Evolutionary conservation across 129 eudicot species (phyloP), one percentile per base, ranked within the genome.

Genomic region (Arctium lappa): DNA sequence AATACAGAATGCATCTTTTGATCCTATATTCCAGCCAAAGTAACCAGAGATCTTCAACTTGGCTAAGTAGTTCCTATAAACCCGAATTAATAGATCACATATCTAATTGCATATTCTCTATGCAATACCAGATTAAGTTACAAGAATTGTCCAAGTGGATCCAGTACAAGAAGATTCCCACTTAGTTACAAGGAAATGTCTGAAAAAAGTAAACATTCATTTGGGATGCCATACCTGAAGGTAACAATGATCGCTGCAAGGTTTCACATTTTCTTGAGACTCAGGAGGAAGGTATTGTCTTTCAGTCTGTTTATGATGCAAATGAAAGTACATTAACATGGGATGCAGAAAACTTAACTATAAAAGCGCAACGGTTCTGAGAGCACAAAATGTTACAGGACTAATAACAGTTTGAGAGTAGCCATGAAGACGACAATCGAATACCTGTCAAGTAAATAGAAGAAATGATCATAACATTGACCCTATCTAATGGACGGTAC

Each of bases 341-440:
- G 73, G 34, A 65, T 79, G 79, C 37, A 60, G 83, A 72, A 73
- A 79, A 78, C 77, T 72, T 78, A 72, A 72, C 53, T 42, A 78
- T 62, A 30, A 65, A 79, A 79, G 46, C 39, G 73, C 69, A 83
- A 74, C 27, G 77, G 42, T 56, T 39, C 53, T 44, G 73, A 60
- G 32, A 22, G 69, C 72, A 70, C 73, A 62, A 78, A 22, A 69
- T 71, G 33, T 91, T 88, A 95, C 99, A 69, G 95, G 90, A 68
- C 80, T 76, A 75, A 90, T 79, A 79, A 90, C 86, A 78, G 80
- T 83, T 82, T 95, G 99, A 75, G 98, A 93, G 86, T 91, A 93
- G 66, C 98, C 98, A 84, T 95, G 99, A 85, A 95, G 85, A 77
- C 95, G 98, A 77, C 99, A 95, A 79, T 95, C 97, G 84, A 95